A percentile compares a stretch with the other conserved stretches of the same genome.
Evolutionary conservation across 495 filamentous ascomycete genomes (phyloP).

Genomic region (Neurospora intermedia): DNA sequence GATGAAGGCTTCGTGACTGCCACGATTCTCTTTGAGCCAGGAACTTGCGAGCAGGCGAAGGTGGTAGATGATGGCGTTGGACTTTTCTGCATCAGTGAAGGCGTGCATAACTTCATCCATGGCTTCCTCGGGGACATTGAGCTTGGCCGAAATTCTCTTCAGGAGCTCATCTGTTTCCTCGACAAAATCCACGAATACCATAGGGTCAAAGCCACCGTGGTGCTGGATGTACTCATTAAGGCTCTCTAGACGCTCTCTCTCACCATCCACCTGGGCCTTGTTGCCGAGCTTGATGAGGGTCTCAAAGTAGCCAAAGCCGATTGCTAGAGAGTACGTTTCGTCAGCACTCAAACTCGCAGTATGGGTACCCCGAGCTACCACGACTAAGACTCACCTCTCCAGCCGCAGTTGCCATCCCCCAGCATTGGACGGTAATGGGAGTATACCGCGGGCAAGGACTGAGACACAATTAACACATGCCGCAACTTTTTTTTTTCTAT

Average conservation of each 20-base stretch:
- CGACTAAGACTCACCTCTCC: conserved; percentile 64
- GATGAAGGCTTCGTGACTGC: conserved; percentile 62
- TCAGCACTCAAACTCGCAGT: not conserved
- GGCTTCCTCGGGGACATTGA: conserved; percentile 44
- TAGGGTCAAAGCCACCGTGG: conserved; percentile 51
- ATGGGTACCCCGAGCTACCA: not conserved
- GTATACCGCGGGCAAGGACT: conserved; percentile 77
- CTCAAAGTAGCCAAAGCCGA: conserved; percentile 91
- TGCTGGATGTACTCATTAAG: conserved; percentile 57
- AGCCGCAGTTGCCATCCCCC: conserved; percentile 94
- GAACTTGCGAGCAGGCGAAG: conserved; percentile 71
- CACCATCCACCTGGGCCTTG: conserved; percentile 50
- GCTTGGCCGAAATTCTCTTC: conserved; percentile 42
- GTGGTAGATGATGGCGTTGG: conserved; percentile 61
- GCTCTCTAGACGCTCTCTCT: conserved; percentile 58
- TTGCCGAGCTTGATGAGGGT: conserved; percentile 59
- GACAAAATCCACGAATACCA: conserved; percentile 74
- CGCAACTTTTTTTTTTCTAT: not conserved
- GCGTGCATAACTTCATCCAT: conserved; percentile 50
- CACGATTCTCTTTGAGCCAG: conserved; percentile 68
- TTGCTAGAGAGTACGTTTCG: conserved; percentile 43
- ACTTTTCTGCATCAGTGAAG: conserved; percentile 62
- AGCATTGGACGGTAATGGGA: conserved; percentile 78
- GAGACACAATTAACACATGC: conserved; percentile 12
- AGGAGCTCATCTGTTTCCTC: conserved; percentile 63